Evolutionary conservation across 352 stramenopile genomes (phyloP).

Genomic region (Phytophthora sojae): DNA sequence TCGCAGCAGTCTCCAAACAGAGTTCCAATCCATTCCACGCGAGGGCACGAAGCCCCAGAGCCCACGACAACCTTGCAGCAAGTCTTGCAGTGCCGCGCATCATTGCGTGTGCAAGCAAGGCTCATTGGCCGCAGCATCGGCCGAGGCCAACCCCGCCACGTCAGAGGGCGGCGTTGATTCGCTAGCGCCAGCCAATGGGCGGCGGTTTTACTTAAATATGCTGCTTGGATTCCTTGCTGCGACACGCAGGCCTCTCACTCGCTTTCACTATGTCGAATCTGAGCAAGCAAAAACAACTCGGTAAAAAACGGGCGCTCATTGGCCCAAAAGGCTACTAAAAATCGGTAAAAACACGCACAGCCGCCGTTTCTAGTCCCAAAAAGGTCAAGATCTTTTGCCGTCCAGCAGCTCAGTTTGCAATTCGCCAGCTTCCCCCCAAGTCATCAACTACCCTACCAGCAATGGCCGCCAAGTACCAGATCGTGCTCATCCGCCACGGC

Average conservation of each 20-base stretch:
- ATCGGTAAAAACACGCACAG: conserved; percentile 23
- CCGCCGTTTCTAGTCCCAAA: background rate
- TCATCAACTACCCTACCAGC: too few species aligned
- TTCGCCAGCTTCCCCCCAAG: conserved; percentile 34
- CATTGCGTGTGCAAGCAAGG: conserved; percentile 16
- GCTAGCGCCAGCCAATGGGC: conserved; percentile 11
- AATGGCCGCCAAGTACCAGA: conserved; percentile 83
- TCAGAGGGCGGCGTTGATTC: conserved; percentile 33
- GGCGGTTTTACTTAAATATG: conserved; percentile 29
- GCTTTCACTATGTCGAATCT: conserved; percentile 10
- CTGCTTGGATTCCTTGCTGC: conserved; percentile 27
- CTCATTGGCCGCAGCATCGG: conserved; percentile 3
- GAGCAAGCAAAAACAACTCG: background rate
- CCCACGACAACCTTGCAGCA: conserved; percentile 1
- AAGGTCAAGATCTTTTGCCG: conserved; percentile 17
- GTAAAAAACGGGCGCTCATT: background rate
- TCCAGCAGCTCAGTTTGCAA: conserved; percentile 36
- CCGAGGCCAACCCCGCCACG: conserved; percentile 27
- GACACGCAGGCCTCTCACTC: conserved; percentile 5
- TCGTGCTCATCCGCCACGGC: conserved; percentile 94
- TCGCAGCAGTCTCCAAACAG: too few species aligned
- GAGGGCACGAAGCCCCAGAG: too few species aligned
- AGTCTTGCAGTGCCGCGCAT: conserved; percentile 5
- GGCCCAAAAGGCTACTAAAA: conserved; percentile 6
- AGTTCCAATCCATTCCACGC: too few species aligned